Evolutionary conservation across 176 grass and related monocot species (phyloP).

Genomic region (Leersia perrieri): DNA sequence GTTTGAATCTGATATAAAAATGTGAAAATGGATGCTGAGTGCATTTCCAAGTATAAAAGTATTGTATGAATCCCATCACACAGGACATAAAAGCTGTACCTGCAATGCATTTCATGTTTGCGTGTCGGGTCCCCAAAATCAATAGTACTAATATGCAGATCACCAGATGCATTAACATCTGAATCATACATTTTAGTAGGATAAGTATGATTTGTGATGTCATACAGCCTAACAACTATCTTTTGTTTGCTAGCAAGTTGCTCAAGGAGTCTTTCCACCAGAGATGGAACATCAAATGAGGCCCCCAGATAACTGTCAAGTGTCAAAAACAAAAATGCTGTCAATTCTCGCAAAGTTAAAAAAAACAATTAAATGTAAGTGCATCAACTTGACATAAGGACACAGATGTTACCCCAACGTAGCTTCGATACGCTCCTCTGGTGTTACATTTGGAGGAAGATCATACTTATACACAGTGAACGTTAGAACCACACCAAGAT

Average conservation of each 20-base stretch:
- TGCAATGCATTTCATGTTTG: slow-evolving; percentile 88
- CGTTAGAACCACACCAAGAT: slow-evolving; percentile 78
- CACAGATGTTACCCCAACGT: slow-evolving; percentile 56
- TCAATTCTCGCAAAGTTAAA: not conserved
- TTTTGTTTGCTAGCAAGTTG: slow-evolving; percentile 86
- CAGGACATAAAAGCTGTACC: slow-evolving; percentile 33
- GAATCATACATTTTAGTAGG: slow-evolving; percentile 77
- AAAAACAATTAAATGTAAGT: not conserved
- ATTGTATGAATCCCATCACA: not conserved
- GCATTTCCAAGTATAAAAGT: not conserved
- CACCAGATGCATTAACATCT: slow-evolving; percentile 33
- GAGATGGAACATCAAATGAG: slow-evolving; percentile 84
- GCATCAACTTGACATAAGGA: not conserved
- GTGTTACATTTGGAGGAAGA: slow-evolving; percentile 51
- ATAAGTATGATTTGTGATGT: slow-evolving; percentile 58
- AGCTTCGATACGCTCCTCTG: slow-evolving; percentile 58
- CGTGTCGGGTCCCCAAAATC: slow-evolving; percentile 76
- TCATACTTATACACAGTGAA: slow-evolving; percentile 77
- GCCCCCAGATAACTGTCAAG: slow-evolving; percentile 66
- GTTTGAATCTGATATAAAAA: slow-evolving; percentile 61
- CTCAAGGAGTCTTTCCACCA: slow-evolving; percentile 78
- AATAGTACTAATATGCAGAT: slow-evolving; percentile 43
- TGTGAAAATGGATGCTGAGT: not conserved
- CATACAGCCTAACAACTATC: slow-evolving; percentile 72
- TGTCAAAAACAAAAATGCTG: slow-evolving; percentile 22